Evolutionary conservation across 2,329 filamentous ascomycete species (phyloP).

Genomic region (Fusarium sterilihyphosum): DNA sequence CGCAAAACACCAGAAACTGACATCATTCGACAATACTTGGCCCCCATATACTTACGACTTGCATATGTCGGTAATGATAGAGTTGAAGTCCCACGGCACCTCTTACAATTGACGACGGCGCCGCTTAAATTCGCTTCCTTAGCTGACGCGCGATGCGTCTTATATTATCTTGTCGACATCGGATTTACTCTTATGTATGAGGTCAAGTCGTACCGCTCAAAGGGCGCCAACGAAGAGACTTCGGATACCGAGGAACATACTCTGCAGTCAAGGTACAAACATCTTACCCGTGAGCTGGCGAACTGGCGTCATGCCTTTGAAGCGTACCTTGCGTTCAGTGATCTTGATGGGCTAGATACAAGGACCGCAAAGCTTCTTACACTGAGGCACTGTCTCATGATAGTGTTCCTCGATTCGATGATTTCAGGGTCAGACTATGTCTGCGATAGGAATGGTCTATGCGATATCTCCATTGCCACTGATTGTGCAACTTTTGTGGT

Average conservation of each 20-base stretch:
- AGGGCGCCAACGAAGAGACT: rapidly evolving
- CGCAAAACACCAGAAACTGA: neutral
- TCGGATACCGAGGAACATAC: no score
- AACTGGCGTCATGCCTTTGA: neutral
- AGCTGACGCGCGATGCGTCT: neutral
- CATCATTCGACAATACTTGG: neutral
- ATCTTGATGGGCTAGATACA: neutral
- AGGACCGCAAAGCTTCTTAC: neutral
- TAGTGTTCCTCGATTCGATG: neutral
- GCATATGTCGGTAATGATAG: neutral
- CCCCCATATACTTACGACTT: neutral
- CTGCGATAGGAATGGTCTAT: neutral
- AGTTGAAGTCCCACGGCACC: neutral
- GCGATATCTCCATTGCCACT: neutral
- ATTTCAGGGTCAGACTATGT: neutral
- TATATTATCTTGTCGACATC: neutral
- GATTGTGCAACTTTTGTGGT: neutral
- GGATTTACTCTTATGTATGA: neutral
- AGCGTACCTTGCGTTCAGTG: neutral
- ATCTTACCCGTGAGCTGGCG: rapidly evolving
- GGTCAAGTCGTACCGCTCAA: neutral
- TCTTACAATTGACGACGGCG: neutral
- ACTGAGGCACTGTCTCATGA: neutral
- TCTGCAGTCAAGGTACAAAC: neutral
- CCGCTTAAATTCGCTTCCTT: neutral